These are phyloP conservation scores for Daldinia vernicosa DNA, from an alignment of 495 filamentous ascomycete species.

Conservation along the genomic window DNA sequence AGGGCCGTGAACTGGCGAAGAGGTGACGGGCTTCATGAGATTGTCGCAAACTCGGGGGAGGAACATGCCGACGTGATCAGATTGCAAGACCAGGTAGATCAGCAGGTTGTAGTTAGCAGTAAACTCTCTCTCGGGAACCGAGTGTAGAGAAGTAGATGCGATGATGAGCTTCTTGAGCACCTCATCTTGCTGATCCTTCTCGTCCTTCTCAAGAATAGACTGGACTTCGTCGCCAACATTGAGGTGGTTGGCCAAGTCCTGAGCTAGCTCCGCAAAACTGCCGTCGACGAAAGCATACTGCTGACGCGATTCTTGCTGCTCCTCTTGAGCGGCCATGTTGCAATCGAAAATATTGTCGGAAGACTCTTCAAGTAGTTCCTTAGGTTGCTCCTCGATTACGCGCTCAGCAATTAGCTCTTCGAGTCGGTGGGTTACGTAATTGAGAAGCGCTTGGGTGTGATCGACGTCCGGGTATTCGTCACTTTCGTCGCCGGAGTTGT, in stretches of 20 bases:
- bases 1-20: slow-evolving; percentile 83
- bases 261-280: slow-evolving; percentile 83
- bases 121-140: slow-evolving; percentile 93
- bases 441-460: background rate
- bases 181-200: slow-evolving; percentile 80
- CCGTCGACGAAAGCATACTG: slow-evolving; percentile 84
- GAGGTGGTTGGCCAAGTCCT: slow-evolving; percentile 88
- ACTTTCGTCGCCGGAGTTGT: background rate
- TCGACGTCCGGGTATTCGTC: background rate
- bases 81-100: slow-evolving; percentile 87
- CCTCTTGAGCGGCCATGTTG: slow-evolving; percentile 26
- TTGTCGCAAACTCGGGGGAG: slow-evolving; percentile 86
- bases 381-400: background rate
- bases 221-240: slow-evolving; percentile 74
- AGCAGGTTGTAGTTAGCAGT: slow-evolving; percentile 95
- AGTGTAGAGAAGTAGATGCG: slow-evolving; percentile 74
- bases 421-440: background rate
- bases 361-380: background rate
- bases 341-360: background rate
- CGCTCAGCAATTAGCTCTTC: background rate
- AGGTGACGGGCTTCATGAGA: slow-evolving; percentile 84
- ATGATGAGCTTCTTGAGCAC: slow-evolving; percentile 87
- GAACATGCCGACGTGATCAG: slow-evolving; percentile 81
- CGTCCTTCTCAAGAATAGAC: slow-evolving; percentile 72
- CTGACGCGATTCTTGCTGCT: slow-evolving; percentile 9